Conservation (phyloP, 208 protist genomes). For the Leishmania tarentolae region DNA sequence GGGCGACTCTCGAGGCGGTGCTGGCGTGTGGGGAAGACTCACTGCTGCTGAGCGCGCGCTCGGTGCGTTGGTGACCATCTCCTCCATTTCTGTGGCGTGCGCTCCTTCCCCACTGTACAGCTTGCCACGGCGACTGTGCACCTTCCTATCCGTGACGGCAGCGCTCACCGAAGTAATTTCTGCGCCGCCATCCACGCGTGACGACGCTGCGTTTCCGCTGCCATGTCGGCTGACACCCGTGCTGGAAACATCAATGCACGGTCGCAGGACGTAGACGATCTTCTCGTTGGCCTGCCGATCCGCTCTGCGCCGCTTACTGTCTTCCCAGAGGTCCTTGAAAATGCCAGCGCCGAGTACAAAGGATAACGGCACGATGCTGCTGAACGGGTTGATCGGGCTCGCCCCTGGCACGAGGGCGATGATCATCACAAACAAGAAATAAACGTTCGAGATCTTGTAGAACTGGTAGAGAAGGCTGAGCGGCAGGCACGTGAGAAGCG, state of each 20-base stretch:
- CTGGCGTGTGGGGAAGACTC: neutral
- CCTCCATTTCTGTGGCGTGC: neutral
- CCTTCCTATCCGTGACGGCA: too few species aligned
- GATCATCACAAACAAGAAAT: slow-evolving; percentile 93
- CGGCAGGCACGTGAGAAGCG: slow-evolving; percentile 62
- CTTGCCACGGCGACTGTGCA: neutral
- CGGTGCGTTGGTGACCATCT: neutral
- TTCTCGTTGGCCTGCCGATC: slow-evolving; percentile 67
- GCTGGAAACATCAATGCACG: neutral
- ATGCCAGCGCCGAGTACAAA: slow-evolving; percentile 87
- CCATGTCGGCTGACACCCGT: neutral
- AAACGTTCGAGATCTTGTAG: slow-evolving; percentile 90
- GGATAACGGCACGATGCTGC: slow-evolving; percentile 77
- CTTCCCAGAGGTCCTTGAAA: slow-evolving; percentile 90
- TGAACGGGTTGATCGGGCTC: slow-evolving; percentile 90
- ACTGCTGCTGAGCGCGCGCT: neutral
- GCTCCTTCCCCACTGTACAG: neutral
- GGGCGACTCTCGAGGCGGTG: neutral
- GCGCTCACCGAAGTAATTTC: too few species aligned
- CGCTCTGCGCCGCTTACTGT: slow-evolving; percentile 63
- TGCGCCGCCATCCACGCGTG: neutral
- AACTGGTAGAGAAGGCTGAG: slow-evolving; percentile 86
- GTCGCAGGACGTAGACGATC: slow-evolving; percentile 49
- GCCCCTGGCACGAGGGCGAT: slow-evolving; percentile 86
- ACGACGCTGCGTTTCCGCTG: neutral